Percentiles rank a stretch among this genome's conserved stretches.
Evolutionary conservation across 2,329 filamentous ascomycete species (phyloP).

Genomic region (Geosmithia putterillii): DNA sequence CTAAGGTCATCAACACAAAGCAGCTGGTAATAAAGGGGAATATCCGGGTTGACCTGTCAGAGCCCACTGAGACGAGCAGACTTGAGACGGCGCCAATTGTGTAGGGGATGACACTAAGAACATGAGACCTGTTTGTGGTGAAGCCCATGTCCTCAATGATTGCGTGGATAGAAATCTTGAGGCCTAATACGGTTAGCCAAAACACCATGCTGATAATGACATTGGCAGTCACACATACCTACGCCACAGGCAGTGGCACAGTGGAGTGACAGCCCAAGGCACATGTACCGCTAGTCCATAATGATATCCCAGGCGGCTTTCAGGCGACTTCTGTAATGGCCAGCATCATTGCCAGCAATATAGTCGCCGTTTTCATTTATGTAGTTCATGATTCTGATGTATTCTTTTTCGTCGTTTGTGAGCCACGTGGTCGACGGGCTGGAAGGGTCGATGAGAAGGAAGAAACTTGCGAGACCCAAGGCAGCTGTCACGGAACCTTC

Average conservation of each 20-base stretch:
- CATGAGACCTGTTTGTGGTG: slow-evolving; percentile 42
- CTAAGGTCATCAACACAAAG: slow-evolving; percentile 40
- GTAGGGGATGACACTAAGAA: slow-evolving; percentile 50
- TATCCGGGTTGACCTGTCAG: slow-evolving; percentile 39
- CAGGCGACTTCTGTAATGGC: slow-evolving; percentile 5
- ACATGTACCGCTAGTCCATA: slow-evolving; percentile 9
- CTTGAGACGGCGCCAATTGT: slow-evolving; percentile 52
- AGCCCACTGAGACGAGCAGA: slow-evolving; percentile 38
- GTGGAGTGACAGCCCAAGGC: slow-evolving; percentile 4
- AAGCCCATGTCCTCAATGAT: slow-evolving; percentile 51
- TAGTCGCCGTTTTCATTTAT: slow-evolving; percentile 10
- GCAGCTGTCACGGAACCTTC: slow-evolving; percentile 31
- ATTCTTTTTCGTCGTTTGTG: slow-evolving; percentile 23
- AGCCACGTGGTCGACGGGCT: slow-evolving; percentile 20
- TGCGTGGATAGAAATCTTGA: slow-evolving; percentile 36
- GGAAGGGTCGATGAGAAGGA: slow-evolving; percentile 32
- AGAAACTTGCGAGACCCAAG: slow-evolving; percentile 25
- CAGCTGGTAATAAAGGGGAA: slow-evolving; percentile 42
- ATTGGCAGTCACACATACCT: slow-evolving; percentile 1
- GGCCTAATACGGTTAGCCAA: slow-evolving; percentile 5
- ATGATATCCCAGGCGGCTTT: slow-evolving; percentile 6
- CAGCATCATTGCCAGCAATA: slow-evolving; percentile 4
- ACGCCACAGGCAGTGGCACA: not conserved
- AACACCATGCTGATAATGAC: not conserved
- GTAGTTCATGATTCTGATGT: slow-evolving; percentile 27